Base-by-base conservation (phyloP, 2,329 filamentous ascomycete species). In the Emericellopsis cladophorae region DNA sequence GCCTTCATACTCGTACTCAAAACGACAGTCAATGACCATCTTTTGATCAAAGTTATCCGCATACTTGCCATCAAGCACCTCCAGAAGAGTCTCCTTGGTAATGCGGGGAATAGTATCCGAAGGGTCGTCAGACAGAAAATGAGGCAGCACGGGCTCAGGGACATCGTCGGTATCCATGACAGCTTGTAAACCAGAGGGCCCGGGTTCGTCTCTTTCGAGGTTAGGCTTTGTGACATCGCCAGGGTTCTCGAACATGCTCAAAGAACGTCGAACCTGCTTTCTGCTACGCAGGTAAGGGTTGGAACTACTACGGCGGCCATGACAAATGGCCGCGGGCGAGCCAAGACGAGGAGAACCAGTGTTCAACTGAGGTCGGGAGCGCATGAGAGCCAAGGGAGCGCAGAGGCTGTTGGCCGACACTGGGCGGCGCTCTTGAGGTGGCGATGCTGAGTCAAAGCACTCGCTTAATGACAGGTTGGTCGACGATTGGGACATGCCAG, bases 1-100 rank as follows among this genome's bases (percentile, higher is more conserved):
- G 42, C 92, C 92, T 14, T 95, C 83, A 58, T 93, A 98, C 64
- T 98, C 92, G 60, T 98, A 98, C 69, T 98, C 92, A 57, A 98
- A 98, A 16, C 92, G 84, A 60, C 92, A 98, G 61, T 98, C 92
- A 53, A 98, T 82, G 54, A 98, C 73, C 61, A 94, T 76, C 58
- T 86, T 81, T 56, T 89, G 76, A 45, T 88, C 79, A 58, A 84
- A 96, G 21, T 76, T 61, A 22, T 80, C 71, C 52, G 79, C 76
- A 62, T 81, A 95, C 51, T 84, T 82, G 45, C 88, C 88, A 59
- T 95, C 84, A 46, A 98, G 71, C 31, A 98, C 75, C n/a, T 88
- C 76, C 42, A 95, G 65, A 58, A 98, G 74, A 4, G 88, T 95
- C 39, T 79, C 72, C 55, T 81, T 80, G 42, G 79, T 77, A 54